phyloP scores from a whole-genome alignment of 2,329 filamentous ascomycete genomes.

The Karstenula rhodostoma region DNA sequence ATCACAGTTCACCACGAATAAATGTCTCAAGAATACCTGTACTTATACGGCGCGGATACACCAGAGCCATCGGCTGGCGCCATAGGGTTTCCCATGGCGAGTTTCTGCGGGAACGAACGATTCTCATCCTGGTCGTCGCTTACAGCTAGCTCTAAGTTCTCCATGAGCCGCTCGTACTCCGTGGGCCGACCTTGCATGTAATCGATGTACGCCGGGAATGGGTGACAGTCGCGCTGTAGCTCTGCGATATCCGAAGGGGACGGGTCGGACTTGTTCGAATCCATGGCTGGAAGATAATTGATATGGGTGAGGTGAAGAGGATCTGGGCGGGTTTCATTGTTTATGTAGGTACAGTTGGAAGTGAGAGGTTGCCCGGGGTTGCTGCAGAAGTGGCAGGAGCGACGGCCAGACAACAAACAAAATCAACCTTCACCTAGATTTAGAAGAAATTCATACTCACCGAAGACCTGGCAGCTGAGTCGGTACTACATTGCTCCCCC shows the following conservation, averaged over 20 bases:
- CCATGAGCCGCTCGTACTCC: neutral
- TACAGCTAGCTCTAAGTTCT: neutral
- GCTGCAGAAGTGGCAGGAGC: constrained; percentile 1
- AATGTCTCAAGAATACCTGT: neutral
- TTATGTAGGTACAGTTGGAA: neutral
- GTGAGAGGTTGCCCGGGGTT: neutral
- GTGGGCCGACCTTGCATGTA: constrained; percentile 11
- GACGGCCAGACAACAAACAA: neutral
- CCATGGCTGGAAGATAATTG: neutral
- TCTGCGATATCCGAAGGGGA: constrained; percentile 10
- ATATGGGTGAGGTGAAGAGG: neutral
- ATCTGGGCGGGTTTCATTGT: neutral
- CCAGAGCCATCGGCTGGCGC: neutral
- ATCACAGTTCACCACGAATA: neutral
- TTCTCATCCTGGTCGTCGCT: neutral
- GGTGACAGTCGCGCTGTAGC: constrained; percentile 14
- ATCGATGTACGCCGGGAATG: constrained; percentile 15
- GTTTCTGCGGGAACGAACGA: neutral
- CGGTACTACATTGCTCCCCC: too few species aligned
- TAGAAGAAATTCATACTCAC: too few species aligned
- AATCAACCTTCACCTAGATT: neutral
- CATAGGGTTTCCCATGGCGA: neutral
- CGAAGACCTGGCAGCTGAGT: too few species aligned
- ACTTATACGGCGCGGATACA: neutral
- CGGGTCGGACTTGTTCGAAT: neutral